These are phyloP conservation scores for Globisporangium nunn DNA, from an alignment of 352 stramenopile genomes.

Conservation along the genomic window DNA sequence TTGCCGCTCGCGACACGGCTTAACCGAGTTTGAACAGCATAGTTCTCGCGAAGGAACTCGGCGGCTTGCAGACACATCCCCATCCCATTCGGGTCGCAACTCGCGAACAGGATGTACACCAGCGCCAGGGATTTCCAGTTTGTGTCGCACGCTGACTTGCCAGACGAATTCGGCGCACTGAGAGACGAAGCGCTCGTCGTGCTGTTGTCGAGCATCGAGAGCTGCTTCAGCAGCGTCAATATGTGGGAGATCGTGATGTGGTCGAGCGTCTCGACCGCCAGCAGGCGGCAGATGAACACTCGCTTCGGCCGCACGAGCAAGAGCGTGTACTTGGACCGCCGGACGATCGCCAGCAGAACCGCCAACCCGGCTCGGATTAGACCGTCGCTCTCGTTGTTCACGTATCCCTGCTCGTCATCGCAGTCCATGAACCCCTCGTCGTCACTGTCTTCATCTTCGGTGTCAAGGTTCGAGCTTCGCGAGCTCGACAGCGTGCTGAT, in stretches of 20 bases:
- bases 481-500: slow-evolving; percentile 38
- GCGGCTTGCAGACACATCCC: slow-evolving; percentile 65
- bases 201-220: slow-evolving; percentile 35
- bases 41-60: slow-evolving; percentile 72
- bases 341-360: slow-evolving; percentile 60
- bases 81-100: slow-evolving; percentile 69
- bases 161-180: slow-evolving; percentile 10
- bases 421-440: slow-evolving; percentile 33
- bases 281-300: slow-evolving; percentile 62
- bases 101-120: slow-evolving; percentile 64
- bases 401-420: slow-evolving; percentile 50
- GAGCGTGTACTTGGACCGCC: slow-evolving; percentile 64
- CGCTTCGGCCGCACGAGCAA: slow-evolving; percentile 56
- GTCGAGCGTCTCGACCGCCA: slow-evolving; percentile 67
- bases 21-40: slow-evolving; percentile 8
- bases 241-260: slow-evolving; percentile 64
- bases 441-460: slow-evolving; percentile 21
- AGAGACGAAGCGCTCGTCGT: slow-evolving; percentile 5
- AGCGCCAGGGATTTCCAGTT: slow-evolving; percentile 72
- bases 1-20: slow-evolving; percentile 3
- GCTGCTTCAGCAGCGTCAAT: slow-evolving; percentile 57
- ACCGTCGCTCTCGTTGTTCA: slow-evolving; percentile 57
- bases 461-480: slow-evolving; percentile 14
- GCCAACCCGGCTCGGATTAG: slow-evolving; percentile 64
- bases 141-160: slow-evolving; percentile 29